Percentiles rank a stretch among this genome's conserved stretches.
Evolutionary conservation across 768 basidiomycete genomes (phyloP).

Genomic region (Steccherinum ochraceum): DNA sequence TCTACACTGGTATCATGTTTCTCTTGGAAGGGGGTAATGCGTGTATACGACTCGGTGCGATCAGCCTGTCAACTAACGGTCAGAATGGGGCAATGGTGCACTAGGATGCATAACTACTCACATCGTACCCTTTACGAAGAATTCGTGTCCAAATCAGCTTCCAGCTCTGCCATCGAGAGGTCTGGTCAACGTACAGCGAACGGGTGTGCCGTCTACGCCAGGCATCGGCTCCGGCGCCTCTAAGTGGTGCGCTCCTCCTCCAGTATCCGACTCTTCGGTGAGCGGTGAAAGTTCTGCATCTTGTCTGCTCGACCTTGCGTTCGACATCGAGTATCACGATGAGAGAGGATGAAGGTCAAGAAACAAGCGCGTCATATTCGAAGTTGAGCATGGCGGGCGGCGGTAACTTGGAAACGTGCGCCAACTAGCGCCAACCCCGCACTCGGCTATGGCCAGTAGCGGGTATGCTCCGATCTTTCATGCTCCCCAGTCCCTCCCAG

Average conservation of each 20-base stretch:
- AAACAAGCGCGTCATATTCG: too few relatives aligned
- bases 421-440: not conserved
- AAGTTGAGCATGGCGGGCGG: too few relatives aligned
- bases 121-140: conserved; percentile 74
- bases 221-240: conserved; percentile 58
- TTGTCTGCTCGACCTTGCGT: not conserved
- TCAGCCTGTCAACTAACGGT: conserved; percentile 50
- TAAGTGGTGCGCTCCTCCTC: conserved; percentile 33
- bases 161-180: too few relatives aligned
- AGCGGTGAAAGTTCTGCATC: conserved; percentile 16
- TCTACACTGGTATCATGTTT: conserved; percentile 78
- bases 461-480: not conserved
- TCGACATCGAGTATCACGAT: too few relatives aligned
- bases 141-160: too few relatives aligned
- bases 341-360: too few relatives aligned
- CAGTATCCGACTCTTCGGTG: conserved; percentile 57
- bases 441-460: not conserved
- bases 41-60: conserved; percentile 77
- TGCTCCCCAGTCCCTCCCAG: too few relatives aligned
- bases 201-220: conserved; percentile 67
- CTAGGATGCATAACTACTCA: conserved; percentile 36
- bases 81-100: not conserved
- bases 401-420: not conserved
- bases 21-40: conserved; percentile 80
- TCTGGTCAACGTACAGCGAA: conserved; percentile 79